Evolutionary conservation across 2,329 filamentous ascomycete species (phyloP).

Genomic region (Pseudogymnoascus sp.): DNA sequence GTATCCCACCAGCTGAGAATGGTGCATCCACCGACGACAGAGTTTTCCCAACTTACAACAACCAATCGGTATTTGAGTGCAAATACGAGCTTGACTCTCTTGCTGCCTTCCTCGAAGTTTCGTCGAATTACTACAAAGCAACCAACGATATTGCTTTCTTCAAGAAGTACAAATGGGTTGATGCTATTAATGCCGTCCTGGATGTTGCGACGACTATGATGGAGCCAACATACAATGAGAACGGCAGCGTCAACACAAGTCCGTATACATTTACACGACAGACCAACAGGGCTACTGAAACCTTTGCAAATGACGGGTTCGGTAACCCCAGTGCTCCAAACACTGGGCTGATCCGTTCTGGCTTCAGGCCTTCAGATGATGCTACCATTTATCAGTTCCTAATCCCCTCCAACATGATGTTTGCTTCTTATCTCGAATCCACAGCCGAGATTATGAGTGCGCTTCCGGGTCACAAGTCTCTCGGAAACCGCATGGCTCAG

Average conservation of each 20-base stretch:
- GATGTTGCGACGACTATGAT: conserved; percentile 61
- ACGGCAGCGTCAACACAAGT: conserved; percentile 46
- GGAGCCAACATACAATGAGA: conserved; percentile 60
- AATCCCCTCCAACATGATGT: conserved; percentile 86
- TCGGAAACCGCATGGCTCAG: conserved; percentile 47
- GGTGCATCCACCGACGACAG: conserved; percentile 49
- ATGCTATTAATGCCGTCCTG: conserved; percentile 63
- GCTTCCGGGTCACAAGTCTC: conserved; percentile 39
- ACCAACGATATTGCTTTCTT: conserved; percentile 70
- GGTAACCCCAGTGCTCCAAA: conserved; percentile 69
- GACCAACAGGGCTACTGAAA: conserved; percentile 71
- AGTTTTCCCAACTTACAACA: conserved; percentile 64
- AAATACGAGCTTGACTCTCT: conserved; percentile 93
- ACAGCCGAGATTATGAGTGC: conserved; percentile 44
- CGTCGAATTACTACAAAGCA: conserved; percentile 67
- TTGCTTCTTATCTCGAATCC: conserved; percentile 52
- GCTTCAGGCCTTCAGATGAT: conserved; percentile 87
- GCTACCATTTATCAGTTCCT: conserved; percentile 74
- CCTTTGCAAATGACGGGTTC: conserved; percentile 64
- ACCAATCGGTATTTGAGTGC: conserved; percentile 76
- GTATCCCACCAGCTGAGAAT: conserved; percentile 50
- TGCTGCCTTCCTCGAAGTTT: conserved; percentile 75
- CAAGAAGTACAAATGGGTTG: conserved; percentile 61
- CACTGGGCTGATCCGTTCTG: conserved; percentile 75
- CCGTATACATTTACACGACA: conserved; percentile 71